Evolutionary conservation across 345 rosid species (phyloP).

Genomic region (Xanthoceras sorbifolium): DNA sequence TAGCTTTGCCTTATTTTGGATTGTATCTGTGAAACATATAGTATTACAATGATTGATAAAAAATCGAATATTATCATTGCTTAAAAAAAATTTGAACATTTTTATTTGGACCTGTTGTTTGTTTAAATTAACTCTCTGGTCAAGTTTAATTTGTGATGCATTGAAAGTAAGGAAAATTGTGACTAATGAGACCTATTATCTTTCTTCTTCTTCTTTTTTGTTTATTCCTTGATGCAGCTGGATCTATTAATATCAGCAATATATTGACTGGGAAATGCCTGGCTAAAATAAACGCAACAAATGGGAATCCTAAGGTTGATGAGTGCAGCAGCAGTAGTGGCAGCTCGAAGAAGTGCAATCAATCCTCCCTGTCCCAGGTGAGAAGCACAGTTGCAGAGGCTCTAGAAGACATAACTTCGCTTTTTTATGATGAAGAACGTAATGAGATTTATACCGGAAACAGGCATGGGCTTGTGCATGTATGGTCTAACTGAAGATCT

Average conservation of each 20-base stretch:
- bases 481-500: conserved; percentile 76
- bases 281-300: conserved; percentile 72
- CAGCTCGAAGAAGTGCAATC: conserved; percentile 34
- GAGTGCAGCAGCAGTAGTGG: conserved; percentile 46
- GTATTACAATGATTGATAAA: neutral
- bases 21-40: neutral
- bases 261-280: conserved; percentile 96
- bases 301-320: conserved; percentile 50
- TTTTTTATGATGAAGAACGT: conserved; percentile 90
- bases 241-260: conserved; percentile 88
- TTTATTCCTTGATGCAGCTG: conserved; percentile 76
- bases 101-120: neutral
- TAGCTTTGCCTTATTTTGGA: neutral
- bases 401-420: conserved; percentile 87
- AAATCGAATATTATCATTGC: neutral
- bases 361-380: conserved; percentile 29
- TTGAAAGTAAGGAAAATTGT: neutral
- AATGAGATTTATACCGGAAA: conserved; percentile 94
- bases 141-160: neutral
- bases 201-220: conserved; percentile 9
- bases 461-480: conserved; percentile 78
- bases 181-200: neutral
- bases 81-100: neutral
- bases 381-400: conserved; percentile 75
- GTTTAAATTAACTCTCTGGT: conserved; percentile 4